Evolutionary conservation across 257 asterid genomes (phyloP).

Genomic region (Misopates orontium): DNA sequence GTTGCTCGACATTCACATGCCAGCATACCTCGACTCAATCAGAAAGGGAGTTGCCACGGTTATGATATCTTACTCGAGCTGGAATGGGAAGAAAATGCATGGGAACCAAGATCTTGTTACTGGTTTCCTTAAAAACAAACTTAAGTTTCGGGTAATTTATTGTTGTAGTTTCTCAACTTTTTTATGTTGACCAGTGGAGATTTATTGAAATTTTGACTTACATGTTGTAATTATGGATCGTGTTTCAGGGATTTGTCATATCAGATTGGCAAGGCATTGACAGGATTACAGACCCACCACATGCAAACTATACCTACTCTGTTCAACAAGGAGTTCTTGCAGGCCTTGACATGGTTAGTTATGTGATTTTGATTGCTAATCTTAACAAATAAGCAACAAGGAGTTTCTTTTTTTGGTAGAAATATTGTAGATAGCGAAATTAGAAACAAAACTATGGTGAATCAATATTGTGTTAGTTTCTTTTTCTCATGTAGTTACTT

Average conservation of each 20-base stretch:
- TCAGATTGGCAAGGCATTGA: conserved; percentile 66
- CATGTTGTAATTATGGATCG: not conserved
- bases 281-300: conserved; percentile 48
- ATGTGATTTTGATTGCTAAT: not conserved
- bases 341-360: conserved; percentile 67
- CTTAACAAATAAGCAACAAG: not conserved
- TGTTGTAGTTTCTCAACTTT: not conserved
- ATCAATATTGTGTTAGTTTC: not conserved
- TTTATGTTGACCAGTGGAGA: not conserved
- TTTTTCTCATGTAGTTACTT: conserved; percentile 16
- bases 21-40: conserved; percentile 60
- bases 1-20: conserved; percentile 65
- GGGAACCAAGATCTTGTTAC: conserved; percentile 60
- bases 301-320: conserved; percentile 54
- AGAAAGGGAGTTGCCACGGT: conserved; percentile 67
- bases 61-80: conserved; percentile 77
- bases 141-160: conserved; percentile 53
- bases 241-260: conserved; percentile 55
- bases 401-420: not conserved
- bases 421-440: not conserved
- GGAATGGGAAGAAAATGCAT: conserved; percentile 75
- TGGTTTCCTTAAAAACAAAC: conserved; percentile 59
- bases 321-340: conserved; percentile 53
- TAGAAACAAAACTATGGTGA: not conserved
- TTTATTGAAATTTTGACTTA: not conserved